Evolutionary conservation across 2,329 filamentous ascomycete genomes (phyloP), one percentile per base, ranked within the genome.

Genomic region (Arachnopeziza araneosa): DNA sequence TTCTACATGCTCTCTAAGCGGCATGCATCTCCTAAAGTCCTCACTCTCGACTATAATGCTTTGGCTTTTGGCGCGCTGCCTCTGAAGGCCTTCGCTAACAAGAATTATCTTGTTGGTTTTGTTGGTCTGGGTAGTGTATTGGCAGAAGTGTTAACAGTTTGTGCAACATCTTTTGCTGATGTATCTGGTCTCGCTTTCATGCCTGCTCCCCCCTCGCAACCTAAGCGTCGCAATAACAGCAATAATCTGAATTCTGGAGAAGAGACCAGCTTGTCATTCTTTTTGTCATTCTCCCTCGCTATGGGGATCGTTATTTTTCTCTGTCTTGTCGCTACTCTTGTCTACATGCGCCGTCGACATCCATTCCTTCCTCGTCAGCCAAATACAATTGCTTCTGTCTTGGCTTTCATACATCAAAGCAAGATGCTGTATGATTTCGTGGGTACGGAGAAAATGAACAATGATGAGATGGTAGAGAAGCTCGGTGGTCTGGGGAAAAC

Each of bases 381-480:
- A 3, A 90, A 87, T 67, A 91, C 89, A 22, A 92, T 93, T 66
- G 86, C 89, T 1, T 86, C 83, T 51, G 83, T 92, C 57, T 78
- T 93, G 57, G 88, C 88, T 0, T 93, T 88, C 69, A 89, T 93
- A 61, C 87, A 93, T 73, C 88, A 91, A 75, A 88, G 83, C 72
- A 89, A 89, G 74, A 92, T 93, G 89, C 76, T 93, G 52, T 86
- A 85, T 63, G 83, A 85, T 68, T 93, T 93, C 72, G 86, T 90
- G 17, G 91, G 87, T 23, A 83, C 86, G 62, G 83, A 83, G 74
- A 71, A 71, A 61, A 65, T 71, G 66, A 82, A 79, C 65, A 84
- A 81, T 57, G 75, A 77, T 17, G 75, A 84, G 70, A 89, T 91
- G 84, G 83, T 81, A 64, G 73, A 74, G 59, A 79, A 80, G 70